phyloP scores from a whole-genome alignment of 1,284 basidiomycete species.

The Porogramme epimiltina region DNA sequence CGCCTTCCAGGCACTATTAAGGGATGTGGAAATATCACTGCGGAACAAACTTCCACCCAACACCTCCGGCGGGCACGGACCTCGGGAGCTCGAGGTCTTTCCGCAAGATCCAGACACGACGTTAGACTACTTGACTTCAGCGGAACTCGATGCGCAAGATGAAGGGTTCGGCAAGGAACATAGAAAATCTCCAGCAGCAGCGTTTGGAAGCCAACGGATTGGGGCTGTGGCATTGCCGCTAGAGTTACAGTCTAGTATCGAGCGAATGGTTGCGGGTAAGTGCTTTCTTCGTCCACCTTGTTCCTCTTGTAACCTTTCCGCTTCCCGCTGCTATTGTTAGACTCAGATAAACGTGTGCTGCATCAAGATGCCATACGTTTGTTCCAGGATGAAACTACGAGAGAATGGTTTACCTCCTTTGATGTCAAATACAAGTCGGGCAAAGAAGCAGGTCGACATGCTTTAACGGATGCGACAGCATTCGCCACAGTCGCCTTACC shows the following conservation, averaged over 20 bases:
- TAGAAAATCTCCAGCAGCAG: conserved; percentile 79
- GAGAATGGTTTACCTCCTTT: conserved; percentile 56
- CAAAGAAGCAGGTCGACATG: conserved; percentile 57
- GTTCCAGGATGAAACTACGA: conserved; percentile 46
- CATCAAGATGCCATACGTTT: conserved; percentile 72
- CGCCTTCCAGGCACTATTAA: conserved; percentile 56
- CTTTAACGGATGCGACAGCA: conserved; percentile 69
- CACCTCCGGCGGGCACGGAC: conserved; percentile 14
- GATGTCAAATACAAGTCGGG: conserved; percentile 60
- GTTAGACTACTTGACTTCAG: conserved; percentile 28
- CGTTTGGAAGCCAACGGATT: conserved; percentile 72
- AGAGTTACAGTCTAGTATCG: conserved; percentile 66
- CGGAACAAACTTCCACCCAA: conserved; percentile 39
- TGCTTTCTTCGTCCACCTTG: not conserved
- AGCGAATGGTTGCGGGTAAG: conserved; percentile 60
- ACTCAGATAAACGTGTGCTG: conserved; percentile 61
- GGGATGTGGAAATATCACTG: conserved; percentile 68
- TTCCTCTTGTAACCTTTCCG: not conserved
- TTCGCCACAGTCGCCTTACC: conserved; percentile 76
- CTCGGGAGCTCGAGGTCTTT: conserved; percentile 58
- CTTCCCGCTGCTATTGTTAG: conserved; percentile 36
- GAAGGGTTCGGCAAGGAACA: conserved; percentile 41
- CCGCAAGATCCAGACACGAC: conserved; percentile 33
- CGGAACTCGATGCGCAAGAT: conserved; percentile 28
- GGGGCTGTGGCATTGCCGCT: conserved; percentile 71